These are phyloP conservation scores for Arthrinium puccinioides DNA, from an alignment of 2,329 filamentous ascomycete species.

Conservation along the genomic window DNA sequence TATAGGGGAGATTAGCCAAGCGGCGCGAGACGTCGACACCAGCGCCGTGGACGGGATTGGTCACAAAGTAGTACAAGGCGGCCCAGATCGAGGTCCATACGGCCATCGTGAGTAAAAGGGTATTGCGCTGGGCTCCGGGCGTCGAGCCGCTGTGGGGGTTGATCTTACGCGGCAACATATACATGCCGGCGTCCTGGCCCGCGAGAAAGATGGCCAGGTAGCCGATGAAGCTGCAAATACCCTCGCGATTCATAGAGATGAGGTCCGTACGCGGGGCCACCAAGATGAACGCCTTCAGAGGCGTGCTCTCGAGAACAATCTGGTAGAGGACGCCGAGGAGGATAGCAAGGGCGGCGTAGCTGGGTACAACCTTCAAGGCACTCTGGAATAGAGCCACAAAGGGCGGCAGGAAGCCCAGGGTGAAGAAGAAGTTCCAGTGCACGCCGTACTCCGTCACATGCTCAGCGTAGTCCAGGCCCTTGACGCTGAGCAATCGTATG, in stretches of 20 bases:
- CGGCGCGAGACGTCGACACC: constrained; percentile 76
- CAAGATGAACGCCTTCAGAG: constrained; percentile 76
- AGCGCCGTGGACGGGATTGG: constrained; percentile 62
- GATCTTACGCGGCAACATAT: constrained; percentile 60
- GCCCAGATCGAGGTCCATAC: constrained; percentile 63
- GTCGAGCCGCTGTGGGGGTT: constrained; percentile 33
- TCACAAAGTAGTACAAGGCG: constrained; percentile 61
- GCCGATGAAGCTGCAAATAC: constrained; percentile 88
- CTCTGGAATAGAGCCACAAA: constrained; percentile 81
- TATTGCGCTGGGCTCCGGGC: constrained; percentile 41
- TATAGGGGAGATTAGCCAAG: constrained; percentile 86
- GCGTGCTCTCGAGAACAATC: constrained; percentile 64
- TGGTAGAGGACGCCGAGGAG: constrained; percentile 66
- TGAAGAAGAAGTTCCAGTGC: constrained; percentile 99
- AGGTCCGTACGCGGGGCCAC: constrained; percentile 72
- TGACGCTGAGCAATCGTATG: constrained; percentile 79
- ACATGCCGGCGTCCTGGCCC: constrained; percentile 76
- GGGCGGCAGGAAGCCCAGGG: constrained; percentile 77
- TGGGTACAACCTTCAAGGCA: constrained; percentile 61
- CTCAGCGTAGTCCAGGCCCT: constrained; percentile 91
- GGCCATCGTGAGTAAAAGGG: constrained; percentile 56
- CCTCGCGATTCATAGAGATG: constrained; percentile 86
- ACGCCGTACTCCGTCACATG: constrained; percentile 97
- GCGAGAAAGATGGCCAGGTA: constrained; percentile 93
- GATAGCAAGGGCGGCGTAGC: constrained; percentile 69